These are phyloP conservation scores for Aristolochia contorta DNA, from an alignment of 164 flowering plant genomes.

Conservation along the genomic window DNA sequence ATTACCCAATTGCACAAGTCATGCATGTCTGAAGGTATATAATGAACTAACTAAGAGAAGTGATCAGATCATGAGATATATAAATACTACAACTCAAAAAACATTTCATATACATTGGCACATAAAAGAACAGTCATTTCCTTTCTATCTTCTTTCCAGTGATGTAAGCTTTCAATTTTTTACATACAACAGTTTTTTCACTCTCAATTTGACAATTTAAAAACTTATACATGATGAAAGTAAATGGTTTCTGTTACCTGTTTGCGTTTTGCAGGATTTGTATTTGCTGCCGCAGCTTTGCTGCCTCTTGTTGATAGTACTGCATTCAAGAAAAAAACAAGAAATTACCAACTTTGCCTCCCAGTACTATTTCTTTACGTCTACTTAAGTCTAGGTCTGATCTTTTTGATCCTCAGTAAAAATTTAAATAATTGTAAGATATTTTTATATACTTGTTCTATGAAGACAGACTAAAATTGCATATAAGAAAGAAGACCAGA, in stretches of 20 bases:
- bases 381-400: no score
- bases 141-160: neutral
- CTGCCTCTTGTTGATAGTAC: slow-evolving; percentile 79
- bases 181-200: neutral
- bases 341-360: no score
- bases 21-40: neutral
- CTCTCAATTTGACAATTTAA: neutral
- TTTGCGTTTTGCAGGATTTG: slow-evolving; percentile 69
- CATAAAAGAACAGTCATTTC: no score
- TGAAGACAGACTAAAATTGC: no score
- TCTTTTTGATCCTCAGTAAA: neutral
- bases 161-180: neutral
- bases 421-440: neutral
- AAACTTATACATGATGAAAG: neutral
- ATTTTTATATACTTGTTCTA: no score
- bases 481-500: neutral
- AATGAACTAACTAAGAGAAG: no score
- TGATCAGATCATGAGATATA: no score
- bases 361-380: no score
- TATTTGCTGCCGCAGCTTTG: slow-evolving; percentile 69
- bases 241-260: slow-evolving; percentile 36
- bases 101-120: no score
- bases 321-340: slow-evolving; percentile 9
- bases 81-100: no score
- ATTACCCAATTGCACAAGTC: neutral